Percentiles rank a stretch among this genome's conserved stretches.
These are phyloP conservation scores for Handroanthus guayacan DNA, from an alignment of 257 asterid genomes.

Conservation along the genomic window DNA sequence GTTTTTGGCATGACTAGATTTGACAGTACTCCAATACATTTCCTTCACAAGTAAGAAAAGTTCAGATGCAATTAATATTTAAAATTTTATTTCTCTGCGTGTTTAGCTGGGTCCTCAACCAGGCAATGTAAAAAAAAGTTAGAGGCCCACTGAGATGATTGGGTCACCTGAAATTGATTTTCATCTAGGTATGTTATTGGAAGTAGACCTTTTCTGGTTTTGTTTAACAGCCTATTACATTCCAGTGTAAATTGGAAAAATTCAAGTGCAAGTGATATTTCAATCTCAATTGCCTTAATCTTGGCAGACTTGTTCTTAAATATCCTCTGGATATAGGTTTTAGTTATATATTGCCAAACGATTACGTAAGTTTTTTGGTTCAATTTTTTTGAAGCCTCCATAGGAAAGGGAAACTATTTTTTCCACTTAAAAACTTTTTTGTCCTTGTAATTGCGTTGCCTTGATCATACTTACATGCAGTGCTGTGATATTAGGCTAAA, in stretches of 20 bases:
- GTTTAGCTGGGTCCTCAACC: background rate
- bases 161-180: conserved; percentile 5
- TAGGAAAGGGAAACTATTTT: conserved; percentile 26
- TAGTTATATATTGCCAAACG: background rate
- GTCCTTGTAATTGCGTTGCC: conserved; percentile 34
- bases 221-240: background rate
- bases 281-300: conserved; percentile 4
- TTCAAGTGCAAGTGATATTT: background rate
- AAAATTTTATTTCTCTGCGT: background rate
- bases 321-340: background rate
- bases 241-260: conserved; percentile 5
- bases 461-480: conserved; percentile 48
- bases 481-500: conserved; percentile 80
- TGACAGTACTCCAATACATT: background rate
- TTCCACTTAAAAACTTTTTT: conserved; percentile 12
- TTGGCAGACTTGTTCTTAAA: conserved; percentile 11
- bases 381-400: conserved; percentile 2
- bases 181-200: conserved; percentile 2
- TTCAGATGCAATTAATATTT: background rate
- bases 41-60: conserved; percentile 4
- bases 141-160: conserved; percentile 8
- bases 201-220: background rate
- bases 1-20: background rate
- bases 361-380: background rate
- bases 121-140: conserved; percentile 13